phyloP scores from a whole-genome alignment of 768 basidiomycete genomes.

The Termitomyces sp. region DNA sequence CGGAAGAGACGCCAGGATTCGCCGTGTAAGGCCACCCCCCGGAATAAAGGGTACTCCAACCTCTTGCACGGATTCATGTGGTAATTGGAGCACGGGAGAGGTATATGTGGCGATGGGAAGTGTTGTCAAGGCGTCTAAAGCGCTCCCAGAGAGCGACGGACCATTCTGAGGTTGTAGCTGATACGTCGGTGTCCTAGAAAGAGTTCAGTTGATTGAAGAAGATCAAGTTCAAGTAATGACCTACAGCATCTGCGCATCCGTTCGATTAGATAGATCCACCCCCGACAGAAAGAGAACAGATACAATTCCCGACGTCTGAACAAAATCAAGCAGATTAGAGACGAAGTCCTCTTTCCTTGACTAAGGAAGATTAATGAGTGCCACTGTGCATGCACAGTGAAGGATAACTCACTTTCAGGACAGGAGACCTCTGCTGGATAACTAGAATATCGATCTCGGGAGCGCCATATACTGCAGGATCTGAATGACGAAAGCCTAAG shows the following conservation, averaged over 20 bases:
- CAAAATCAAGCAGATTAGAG: constrained; percentile 49
- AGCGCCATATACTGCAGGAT: constrained; percentile 56
- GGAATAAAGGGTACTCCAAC: constrained; percentile 65
- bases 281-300: constrained; percentile 66
- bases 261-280: constrained; percentile 68
- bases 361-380: constrained; percentile 27
- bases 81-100: constrained; percentile 37
- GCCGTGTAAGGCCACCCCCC: constrained; percentile 67
- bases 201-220: not conserved
- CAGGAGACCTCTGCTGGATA: constrained; percentile 77
- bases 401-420: constrained; percentile 52
- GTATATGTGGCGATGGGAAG: constrained; percentile 53
- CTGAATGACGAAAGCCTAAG: not conserved
- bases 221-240: constrained; percentile 15
- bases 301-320: constrained; percentile 41
- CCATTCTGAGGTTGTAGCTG: constrained; percentile 41
- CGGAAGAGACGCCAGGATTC: constrained; percentile 57
- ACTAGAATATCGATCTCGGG: constrained; percentile 45
- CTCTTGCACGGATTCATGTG: constrained; percentile 16
- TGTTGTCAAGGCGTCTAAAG: constrained; percentile 35
- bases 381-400: not conserved
- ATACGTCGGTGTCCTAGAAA: constrained; percentile 58
- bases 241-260: constrained; percentile 76
- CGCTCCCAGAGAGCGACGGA: constrained; percentile 38
- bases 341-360: constrained; percentile 66